These are phyloP conservation scores for Ogataea sp. DNA, from an alignment of 805 yeast genomes.

Conservation along the genomic window DNA sequence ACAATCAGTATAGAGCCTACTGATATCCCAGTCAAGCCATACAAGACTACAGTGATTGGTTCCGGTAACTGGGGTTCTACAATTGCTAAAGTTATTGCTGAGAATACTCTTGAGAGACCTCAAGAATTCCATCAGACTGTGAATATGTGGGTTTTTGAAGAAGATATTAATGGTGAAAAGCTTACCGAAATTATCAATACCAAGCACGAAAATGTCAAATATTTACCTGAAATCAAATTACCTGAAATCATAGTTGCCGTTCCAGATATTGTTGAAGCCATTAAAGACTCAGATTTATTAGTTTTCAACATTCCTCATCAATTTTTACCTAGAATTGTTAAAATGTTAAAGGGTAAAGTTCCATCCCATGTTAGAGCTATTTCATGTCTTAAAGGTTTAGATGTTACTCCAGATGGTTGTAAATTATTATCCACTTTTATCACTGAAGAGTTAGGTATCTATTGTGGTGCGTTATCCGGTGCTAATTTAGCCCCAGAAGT, in stretches of 20 bases:
- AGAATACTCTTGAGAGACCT: constrained; percentile 68
- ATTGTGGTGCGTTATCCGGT: constrained; percentile 95
- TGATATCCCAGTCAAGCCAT: constrained; percentile 25
- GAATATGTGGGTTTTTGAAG: constrained; percentile 97
- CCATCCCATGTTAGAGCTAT: constrained; percentile 72
- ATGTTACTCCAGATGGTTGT: constrained; percentile 79
- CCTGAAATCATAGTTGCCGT: constrained; percentile 85
- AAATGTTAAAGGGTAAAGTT: constrained; percentile 71
- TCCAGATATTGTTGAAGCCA: constrained; percentile 74
- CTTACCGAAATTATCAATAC: constrained; percentile 87
- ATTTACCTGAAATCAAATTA: constrained; percentile 79
- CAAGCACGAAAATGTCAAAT: constrained; percentile 88
- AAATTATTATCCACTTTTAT: constrained; percentile 74
- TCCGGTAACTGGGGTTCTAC: constrained; percentile 99
- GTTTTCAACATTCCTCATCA: constrained; percentile 97
- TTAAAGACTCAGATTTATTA: constrained; percentile 73
- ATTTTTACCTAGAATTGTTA: constrained; percentile 71
- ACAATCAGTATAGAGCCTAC: neutral
- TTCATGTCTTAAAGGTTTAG: constrained; percentile 93
- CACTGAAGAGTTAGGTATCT: constrained; percentile 70
- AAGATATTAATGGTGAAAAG: constrained; percentile 65
- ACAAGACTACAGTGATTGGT: constrained; percentile 72
- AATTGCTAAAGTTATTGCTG: constrained; percentile 91
- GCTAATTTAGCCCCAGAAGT: constrained; percentile 98
- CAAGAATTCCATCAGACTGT: constrained; percentile 65